Evolutionary conservation across 2,329 filamentous ascomycete genomes (phyloP).

Genomic region (Didymella sp.): DNA sequence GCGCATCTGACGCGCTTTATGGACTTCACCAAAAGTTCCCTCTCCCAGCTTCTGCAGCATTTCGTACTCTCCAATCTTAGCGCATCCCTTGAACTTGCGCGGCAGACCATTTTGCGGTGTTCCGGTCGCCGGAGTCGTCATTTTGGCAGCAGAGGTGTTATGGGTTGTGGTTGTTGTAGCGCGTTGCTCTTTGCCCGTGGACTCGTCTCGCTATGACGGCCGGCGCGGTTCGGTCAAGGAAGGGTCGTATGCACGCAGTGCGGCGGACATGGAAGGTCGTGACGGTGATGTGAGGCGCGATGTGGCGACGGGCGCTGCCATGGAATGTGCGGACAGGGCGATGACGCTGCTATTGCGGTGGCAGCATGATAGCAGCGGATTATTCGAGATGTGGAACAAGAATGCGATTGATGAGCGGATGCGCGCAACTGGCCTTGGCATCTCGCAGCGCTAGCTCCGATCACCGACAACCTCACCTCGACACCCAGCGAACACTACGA

Average conservation of each 20-base stretch:
- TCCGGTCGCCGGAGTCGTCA: constrained; percentile 17
- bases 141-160: background rate
- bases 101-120: constrained; percentile 59
- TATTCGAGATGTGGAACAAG: constrained; percentile 25
- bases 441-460: constrained; percentile 25
- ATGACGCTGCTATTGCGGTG: constrained; percentile 25
- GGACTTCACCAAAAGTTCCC: constrained; percentile 95
- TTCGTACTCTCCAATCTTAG: constrained; percentile 80
- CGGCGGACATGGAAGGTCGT: constrained; percentile 21
- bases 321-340: constrained; percentile 19
- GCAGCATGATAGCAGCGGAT: constrained; percentile 23
- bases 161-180: background rate
- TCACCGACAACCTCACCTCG: constrained; percentile 37
- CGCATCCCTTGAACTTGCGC: constrained; percentile 80
- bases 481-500: constrained; percentile 27
- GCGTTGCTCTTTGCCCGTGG: constrained; percentile 1
- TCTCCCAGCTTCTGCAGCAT: constrained; percentile 86
- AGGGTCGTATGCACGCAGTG: constrained; percentile 19
- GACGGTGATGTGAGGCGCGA: constrained; percentile 13
- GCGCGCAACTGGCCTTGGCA: constrained; percentile 27
- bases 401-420: constrained; percentile 28
- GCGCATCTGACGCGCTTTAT: constrained; percentile 81
- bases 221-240: constrained; percentile 20
- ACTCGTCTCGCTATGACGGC: constrained; percentile 25
- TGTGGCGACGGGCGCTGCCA: constrained; percentile 31